Evolutionary conservation across 2,329 filamentous ascomycete species (phyloP), one percentile per base, ranked within the genome.

Genomic region (Penicillium sp.): DNA sequence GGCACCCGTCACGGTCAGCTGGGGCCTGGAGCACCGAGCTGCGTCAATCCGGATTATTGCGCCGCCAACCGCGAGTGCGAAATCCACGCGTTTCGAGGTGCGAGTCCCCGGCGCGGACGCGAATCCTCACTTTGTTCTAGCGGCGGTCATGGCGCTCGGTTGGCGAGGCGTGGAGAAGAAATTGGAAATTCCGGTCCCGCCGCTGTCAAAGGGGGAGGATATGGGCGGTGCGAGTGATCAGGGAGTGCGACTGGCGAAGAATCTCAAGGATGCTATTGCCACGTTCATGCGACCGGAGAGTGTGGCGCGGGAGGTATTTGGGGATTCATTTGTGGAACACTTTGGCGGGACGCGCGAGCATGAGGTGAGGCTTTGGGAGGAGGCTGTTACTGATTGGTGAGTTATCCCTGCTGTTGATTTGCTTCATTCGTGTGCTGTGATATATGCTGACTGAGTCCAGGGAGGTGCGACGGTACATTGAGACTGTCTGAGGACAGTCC

Each of bases 1-100:
- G 94, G 94, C 94, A 0, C 94, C 94, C 0, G 94, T 99, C 5
- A 97, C 93, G 0, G 94, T 97, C 0, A 96, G 91, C 0, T 99
- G 94, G 94, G 94, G 94, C 1, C 77, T 97, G 4, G 94, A 97
- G 74, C 93, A 99, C 71, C 90, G 94, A 55, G 92, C 91, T 4
- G 93, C 94, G 0, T 95, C 90, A 0, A 88, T 99, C 59, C 84
- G 94, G 15, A 75, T 99, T 27, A 97, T 99, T 60, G 85, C 90
- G 0, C 93, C 93, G 10, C 93, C 94, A 0, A 94, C 90, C 0
- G 83, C 88, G 27, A 93, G 91, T 59, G 80, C 90, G 0, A 90
- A 90, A 58, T 90, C 91, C 5, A 97, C 93, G 8, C 84, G 94
- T 10, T 92, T 99, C 68, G 94, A 99, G 74, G 82, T 99, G 26